Percentiles rank a stretch among this genome's conserved stretches.
Evolutionary conservation across 371 early-diverging fungal genomes (phyloP).

Genomic region (Lichtheimia corymbifera): DNA sequence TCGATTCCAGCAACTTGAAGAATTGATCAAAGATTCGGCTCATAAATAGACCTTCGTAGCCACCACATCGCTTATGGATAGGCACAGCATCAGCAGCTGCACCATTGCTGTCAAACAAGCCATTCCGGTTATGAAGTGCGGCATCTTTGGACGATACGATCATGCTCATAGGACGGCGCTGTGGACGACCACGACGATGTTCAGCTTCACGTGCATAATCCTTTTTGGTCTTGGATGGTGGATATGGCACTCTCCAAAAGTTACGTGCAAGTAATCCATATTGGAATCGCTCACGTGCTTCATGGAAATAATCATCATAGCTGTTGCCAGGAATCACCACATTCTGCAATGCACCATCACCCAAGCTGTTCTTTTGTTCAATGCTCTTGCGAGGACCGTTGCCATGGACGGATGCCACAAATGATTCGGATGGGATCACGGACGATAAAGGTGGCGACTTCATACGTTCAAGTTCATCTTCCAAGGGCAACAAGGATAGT

Average conservation of each 20-base stretch:
- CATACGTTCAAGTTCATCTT: slow-evolving; percentile 53
- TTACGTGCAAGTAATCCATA: slow-evolving; percentile 49
- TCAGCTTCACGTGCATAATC: slow-evolving; percentile 45
- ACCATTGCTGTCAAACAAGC: slow-evolving; percentile 3
- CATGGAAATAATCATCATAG: slow-evolving; percentile 55
- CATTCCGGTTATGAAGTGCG: slow-evolving; percentile 3
- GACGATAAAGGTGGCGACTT: slow-evolving; percentile 46
- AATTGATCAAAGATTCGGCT: slow-evolving; percentile 49
- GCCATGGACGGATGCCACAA: slow-evolving; percentile 25
- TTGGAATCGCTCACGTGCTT: slow-evolving; percentile 52
- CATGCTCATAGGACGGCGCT: slow-evolving; percentile 37
- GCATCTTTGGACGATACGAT: slow-evolving; percentile 21
- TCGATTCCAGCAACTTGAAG: slow-evolving; percentile 41
- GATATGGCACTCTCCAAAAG: slow-evolving; percentile 53
- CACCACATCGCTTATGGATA: slow-evolving; percentile 19
- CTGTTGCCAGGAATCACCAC: slow-evolving; percentile 50
- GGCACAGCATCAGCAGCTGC: not conserved
- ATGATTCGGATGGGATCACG: slow-evolving; percentile 37
- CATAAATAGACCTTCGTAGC: slow-evolving; percentile 50
- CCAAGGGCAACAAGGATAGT: slow-evolving; percentile 49
- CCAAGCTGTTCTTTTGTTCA: not conserved
- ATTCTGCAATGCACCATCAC: slow-evolving; percentile 13
- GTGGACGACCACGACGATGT: slow-evolving; percentile 41
- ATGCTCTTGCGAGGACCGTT: slow-evolving; percentile 16
- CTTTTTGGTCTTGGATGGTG: slow-evolving; percentile 38